phyloP scores from a whole-genome alignment of 495 filamentous ascomycete genomes.

The Aspergillus kassunensis region DNA sequence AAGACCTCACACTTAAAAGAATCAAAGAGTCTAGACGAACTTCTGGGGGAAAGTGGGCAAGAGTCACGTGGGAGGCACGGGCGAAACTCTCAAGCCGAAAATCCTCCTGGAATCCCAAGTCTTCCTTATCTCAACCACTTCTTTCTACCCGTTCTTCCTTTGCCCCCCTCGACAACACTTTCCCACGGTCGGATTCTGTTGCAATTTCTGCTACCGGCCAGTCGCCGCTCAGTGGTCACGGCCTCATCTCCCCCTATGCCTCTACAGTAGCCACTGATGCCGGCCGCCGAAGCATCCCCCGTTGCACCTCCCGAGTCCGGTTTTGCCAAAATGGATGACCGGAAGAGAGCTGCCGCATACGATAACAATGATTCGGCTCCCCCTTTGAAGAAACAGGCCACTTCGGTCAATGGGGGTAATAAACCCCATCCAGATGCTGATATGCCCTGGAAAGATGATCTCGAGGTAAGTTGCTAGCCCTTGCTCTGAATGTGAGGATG shows the following conservation, averaged over 20 bases:
- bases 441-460: slow-evolving; percentile 78
- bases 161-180: slow-evolving; percentile 19
- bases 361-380: slow-evolving; percentile 76
- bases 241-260: slow-evolving; percentile 30
- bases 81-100: slow-evolving; percentile 38
- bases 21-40: slow-evolving; percentile 18
- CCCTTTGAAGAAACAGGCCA: slow-evolving; percentile 79
- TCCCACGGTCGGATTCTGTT: slow-evolving; percentile 26
- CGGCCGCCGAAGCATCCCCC: slow-evolving; percentile 68
- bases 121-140: slow-evolving; percentile 28
- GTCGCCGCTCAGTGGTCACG: slow-evolving; percentile 42
- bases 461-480: slow-evolving; percentile 65
- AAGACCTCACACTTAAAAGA: too few species aligned
- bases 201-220: slow-evolving; percentile 30
- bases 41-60: slow-evolving; percentile 28
- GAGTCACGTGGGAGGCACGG: slow-evolving; percentile 38
- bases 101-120: slow-evolving; percentile 37
- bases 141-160: slow-evolving; percentile 22
- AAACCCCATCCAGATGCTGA: slow-evolving; percentile 74
- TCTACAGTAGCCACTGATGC: slow-evolving; percentile 63
- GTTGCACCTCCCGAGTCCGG: slow-evolving; percentile 64
- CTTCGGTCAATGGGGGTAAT: slow-evolving; percentile 64
- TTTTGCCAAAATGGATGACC: slow-evolving; percentile 93
- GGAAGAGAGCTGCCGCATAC: slow-evolving; percentile 78
- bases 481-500: slow-evolving; percentile 26